Evolutionary conservation across 2,329 filamentous ascomycete genomes (phyloP).

Genomic region (Plenodomus biglobosus): DNA sequence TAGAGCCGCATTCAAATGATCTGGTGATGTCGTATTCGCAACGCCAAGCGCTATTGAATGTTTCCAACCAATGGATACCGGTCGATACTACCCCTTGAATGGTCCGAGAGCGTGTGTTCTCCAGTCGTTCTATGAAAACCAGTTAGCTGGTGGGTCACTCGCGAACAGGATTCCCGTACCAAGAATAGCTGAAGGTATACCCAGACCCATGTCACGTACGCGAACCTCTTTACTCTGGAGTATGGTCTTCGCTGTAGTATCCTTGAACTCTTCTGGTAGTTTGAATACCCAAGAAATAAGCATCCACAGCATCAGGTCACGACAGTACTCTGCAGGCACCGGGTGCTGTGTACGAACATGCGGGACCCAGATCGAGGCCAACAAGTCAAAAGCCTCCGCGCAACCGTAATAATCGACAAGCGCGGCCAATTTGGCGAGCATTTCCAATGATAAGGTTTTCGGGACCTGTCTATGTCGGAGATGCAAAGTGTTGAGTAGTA

Average conservation of each 20-base stretch:
- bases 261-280: neutral
- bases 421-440: conserved; percentile 49
- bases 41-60: neutral
- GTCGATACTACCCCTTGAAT: neutral
- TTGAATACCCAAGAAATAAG: conserved; percentile 23
- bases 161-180: no score
- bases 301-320: conserved; percentile 25
- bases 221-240: neutral
- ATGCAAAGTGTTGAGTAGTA: conserved; percentile 53
- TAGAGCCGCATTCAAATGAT: neutral
- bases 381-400: conserved; percentile 48
- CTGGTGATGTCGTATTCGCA: neutral
- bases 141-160: no score
- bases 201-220: neutral
- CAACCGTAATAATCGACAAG: conserved; percentile 50
- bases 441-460: conserved; percentile 42
- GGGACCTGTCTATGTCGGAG: conserved; percentile 48
- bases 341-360: conserved; percentile 5
- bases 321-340: conserved; percentile 12
- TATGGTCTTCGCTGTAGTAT: neutral
- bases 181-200: neutral
- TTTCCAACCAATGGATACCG: neutral
- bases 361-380: conserved; percentile 48
- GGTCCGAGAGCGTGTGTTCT: neutral
- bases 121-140: neutral